A percentile compares a stretch with the other conserved stretches of the same genome.
These are phyloP conservation scores for Coprinellus aureogranulatus DNA, from an alignment of 768 basidiomycete genomes.

Conservation along the genomic window DNA sequence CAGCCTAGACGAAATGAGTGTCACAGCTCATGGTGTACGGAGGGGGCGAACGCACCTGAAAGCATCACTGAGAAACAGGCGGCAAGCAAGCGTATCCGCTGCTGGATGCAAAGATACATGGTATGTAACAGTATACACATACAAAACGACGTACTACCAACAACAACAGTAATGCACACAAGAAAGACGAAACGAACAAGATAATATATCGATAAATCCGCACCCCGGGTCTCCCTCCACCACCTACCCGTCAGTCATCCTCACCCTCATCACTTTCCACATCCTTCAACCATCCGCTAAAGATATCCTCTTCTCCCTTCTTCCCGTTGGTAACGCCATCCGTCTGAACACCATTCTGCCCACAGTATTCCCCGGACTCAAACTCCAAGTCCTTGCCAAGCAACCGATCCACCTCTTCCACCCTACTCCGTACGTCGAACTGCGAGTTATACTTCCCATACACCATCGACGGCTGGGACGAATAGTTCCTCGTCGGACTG, in stretches of 20 bases:
- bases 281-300: constrained; percentile 1
- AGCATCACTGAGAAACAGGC: too few species aligned
- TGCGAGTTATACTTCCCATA: constrained; percentile 50
- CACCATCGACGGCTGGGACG: constrained; percentile 18
- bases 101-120: too few species aligned
- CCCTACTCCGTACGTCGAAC: constrained; percentile 51
- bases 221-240: too few species aligned
- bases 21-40: too few species aligned
- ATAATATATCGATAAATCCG: too few species aligned
- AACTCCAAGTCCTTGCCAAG: constrained; percentile 58
- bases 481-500: constrained; percentile 14
- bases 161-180: too few species aligned
- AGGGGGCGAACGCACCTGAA: too few species aligned
- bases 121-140: too few species aligned
- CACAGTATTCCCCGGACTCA: constrained; percentile 13
- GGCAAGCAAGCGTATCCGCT: too few species aligned
- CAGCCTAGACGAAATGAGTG: too few species aligned
- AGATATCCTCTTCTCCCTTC: not conserved
- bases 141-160: too few species aligned
- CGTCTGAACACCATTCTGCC: not conserved
- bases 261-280: not conserved
- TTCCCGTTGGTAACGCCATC: not conserved
- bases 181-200: too few species aligned
- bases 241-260: not conserved
- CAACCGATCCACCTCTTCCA: constrained; percentile 49